Base-by-base conservation (phyloP, 2,329 filamentous ascomycete species). In the Colletotrichum limetticola region DNA sequence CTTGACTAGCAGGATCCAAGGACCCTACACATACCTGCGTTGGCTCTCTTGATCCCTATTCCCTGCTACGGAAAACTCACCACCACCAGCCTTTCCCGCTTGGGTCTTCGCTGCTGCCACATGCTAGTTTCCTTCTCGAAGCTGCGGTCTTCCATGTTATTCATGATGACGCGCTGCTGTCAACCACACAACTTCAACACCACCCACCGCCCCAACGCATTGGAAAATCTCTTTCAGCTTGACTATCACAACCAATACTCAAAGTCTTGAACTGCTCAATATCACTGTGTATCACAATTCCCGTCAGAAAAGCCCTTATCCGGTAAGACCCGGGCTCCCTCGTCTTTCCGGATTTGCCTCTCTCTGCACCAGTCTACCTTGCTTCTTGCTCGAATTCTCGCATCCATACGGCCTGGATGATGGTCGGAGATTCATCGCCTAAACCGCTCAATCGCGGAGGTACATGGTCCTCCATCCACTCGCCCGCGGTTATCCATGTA, bases 261-360 rank as follows among this genome's bases (percentile, higher is more conserved):
- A 32, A 49, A 14, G 46, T 22, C 6, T 49, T 8, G 6, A n/a
- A n/a, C 42, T 22, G 42, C 19, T n/a, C 42, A 8, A 30, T 24
- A n/a, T 24, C 53, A n/a, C 35, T 77, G 74, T 77, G 75, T 78
- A 75, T 78, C 75, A 55, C 66, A 68, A 56, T 68, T 75, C 74
- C 75, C 77, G 74, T 73, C 66, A 55, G 64, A 73, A 49, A 53
- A 73, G 52, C 68, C 75, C 74, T 75, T 75, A 76, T 78, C 76
- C 72, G 63, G 61, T 56, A 68, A 67, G 42, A 22, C 67, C 64
- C 66, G 71, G 74, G 57, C 70, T 37, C 26, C 60, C 49, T 42
- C 63, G 52, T 26, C 26, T 12, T 65, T 5, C 60, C 53, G 53
- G 42, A 62, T 69, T 74, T 76, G 65, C 55, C 19, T 71, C 52